A percentile compares a stretch with the other conserved stretches of the same genome.
These are phyloP conservation scores for Auxenochlorella pyrenoidosa DNA, from an alignment of 139 green algal genomes.

Conservation along the genomic window DNA sequence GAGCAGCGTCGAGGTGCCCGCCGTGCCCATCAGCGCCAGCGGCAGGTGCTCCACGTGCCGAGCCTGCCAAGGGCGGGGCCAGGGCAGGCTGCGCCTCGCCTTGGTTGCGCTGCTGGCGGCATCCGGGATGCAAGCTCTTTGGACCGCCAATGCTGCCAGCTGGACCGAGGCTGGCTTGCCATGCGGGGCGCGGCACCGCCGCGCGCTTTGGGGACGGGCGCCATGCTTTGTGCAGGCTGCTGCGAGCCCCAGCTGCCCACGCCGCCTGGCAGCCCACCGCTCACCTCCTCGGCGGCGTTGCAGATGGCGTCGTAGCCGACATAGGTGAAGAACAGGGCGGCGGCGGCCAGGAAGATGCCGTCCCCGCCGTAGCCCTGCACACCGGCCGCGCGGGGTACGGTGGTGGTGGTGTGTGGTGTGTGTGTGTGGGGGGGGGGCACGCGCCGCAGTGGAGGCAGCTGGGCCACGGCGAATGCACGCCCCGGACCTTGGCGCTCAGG, in stretches of 20 bases:
- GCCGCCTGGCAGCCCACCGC: not conserved
- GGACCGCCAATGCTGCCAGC: no score
- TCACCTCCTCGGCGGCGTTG: constrained; percentile 48
- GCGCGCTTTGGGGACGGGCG: no score
- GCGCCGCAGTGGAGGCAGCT: no score
- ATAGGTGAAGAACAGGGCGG: constrained; percentile 19
- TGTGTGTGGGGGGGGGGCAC: no score
- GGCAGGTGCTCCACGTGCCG: not conserved
- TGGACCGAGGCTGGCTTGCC: no score
- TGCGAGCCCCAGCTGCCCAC: no score
- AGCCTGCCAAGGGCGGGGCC: not conserved
- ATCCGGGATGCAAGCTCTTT: not conserved
- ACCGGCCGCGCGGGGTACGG: no score
- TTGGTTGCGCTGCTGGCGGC: not conserved
- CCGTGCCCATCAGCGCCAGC: constrained; percentile 36
- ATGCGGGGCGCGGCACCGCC: no score
- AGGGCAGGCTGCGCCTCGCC: not conserved
- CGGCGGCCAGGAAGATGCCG: constrained; percentile 10
- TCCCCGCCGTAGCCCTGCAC: not conserved
- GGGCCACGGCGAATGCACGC: no score
- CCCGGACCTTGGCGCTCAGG: no score
- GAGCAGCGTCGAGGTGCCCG: not conserved
- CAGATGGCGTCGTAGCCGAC: constrained; percentile 38
- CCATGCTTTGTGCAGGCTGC: not conserved
- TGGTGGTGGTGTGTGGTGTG: no score